Base-by-base conservation (phyloP, 139 green algal species). In the Chlorella sp. region DNA sequence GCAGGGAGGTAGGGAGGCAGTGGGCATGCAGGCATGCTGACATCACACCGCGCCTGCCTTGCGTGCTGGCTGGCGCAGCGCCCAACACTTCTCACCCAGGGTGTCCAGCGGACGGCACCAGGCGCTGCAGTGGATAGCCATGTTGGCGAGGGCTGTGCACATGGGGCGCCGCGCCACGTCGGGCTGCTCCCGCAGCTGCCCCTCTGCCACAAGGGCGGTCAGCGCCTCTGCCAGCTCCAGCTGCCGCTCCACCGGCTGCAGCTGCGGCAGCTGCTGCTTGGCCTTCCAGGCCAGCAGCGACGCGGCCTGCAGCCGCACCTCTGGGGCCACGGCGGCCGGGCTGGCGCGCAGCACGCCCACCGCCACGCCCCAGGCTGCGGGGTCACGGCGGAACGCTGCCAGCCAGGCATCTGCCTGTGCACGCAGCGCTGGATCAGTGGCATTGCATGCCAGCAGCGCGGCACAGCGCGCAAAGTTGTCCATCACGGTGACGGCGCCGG, bases 231-330 rank as follows among this genome's bases (percentile, higher is more conserved):
- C 80, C 60, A 80, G 68, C 62, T 85, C 56, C 16, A 36, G 58
- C 73, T 76, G 73, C 43, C 46, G 46, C 68, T 75, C 62, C 43
- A 64, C 34, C 1, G 78, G 84, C 81, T 86, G 84, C 64, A 88
- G 78, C 72, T 88, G 84, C 19, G 16, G 41, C 58, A 85, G 85
- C 64, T 88, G 85, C 32, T 30, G 46, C 73, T 82, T 88, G 40
- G 26, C 36, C 73, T 88, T 88, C 73, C 73, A 88, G 28, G 77
- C 68, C 60, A 88, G 73, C 40, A 85, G 54, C 24, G 77, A 40
- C 19, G 68, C 68, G 16, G 76, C 85, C 36, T 85, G 85, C 46
- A 84, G 46, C 24, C 67, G 70, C 38, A 73, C 74, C 67, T 65
- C 73, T 32, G 76, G 76, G 26, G 51, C 22, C 32, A 60, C 60